A percentile compares a stretch with the other conserved stretches of the same genome.
Conservation (phyloP, 768 basidiomycete genomes). For the Auriscalpium microsporum region DNA sequence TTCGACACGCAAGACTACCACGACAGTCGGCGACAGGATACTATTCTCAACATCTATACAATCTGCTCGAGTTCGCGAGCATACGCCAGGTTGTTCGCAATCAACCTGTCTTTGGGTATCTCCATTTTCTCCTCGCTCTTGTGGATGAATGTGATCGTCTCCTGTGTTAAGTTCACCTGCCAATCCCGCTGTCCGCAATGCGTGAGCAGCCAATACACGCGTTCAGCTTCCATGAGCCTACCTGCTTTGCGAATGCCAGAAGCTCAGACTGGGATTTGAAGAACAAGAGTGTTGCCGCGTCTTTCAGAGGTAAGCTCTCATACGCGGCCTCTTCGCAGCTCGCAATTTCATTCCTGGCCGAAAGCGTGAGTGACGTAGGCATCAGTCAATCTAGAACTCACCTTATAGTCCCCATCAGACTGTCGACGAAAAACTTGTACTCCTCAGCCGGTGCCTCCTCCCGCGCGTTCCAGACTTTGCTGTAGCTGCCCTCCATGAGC, state of each 20-base stretch:
- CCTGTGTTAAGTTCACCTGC: slow-evolving; percentile 67
- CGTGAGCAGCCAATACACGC: slow-evolving; percentile 1
- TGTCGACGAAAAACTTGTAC: slow-evolving; percentile 90
- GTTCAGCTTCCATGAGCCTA: slow-evolving; percentile 25
- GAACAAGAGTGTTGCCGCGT: slow-evolving; percentile 87
- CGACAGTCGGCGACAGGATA: too few species aligned
- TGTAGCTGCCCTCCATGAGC: slow-evolving; percentile 98
- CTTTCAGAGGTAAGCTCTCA: slow-evolving; percentile 80
- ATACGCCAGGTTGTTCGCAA: slow-evolving; percentile 67
- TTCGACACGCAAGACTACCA: too few species aligned
- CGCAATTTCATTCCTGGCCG: slow-evolving; percentile 87
- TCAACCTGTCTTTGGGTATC: slow-evolving; percentile 80
- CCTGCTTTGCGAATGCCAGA: slow-evolving; percentile 73
- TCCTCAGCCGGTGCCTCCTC: slow-evolving; percentile 90
- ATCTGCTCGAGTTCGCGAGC: slow-evolving; percentile 89
- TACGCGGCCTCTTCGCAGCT: slow-evolving; percentile 95
- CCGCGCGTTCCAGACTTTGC: slow-evolving; percentile 94
- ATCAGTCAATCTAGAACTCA: slow-evolving; percentile 23
- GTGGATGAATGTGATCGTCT: slow-evolving; percentile 68
- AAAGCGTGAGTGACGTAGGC: background rate
- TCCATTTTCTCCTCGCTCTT: slow-evolving; percentile 78
- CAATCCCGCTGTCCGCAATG: slow-evolving; percentile 56
- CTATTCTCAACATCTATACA: background rate
- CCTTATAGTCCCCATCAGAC: slow-evolving; percentile 92
- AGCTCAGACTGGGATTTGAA: slow-evolving; percentile 79